Conservation (phyloP, 1,139 yeast genomes). For the Pichia sp. region DNA sequence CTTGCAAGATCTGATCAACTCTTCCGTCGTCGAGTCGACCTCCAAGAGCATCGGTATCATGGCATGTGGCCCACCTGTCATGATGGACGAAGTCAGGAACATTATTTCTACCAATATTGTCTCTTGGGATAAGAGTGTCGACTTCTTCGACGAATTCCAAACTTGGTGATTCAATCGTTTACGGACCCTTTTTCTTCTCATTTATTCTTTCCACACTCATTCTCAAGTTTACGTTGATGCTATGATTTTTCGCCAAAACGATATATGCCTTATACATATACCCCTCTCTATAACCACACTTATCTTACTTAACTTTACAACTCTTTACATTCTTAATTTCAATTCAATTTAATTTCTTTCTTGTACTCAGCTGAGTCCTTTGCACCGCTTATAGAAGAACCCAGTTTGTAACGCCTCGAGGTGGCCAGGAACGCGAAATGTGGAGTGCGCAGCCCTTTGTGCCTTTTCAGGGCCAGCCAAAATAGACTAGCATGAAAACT, state of each 20-base stretch:
- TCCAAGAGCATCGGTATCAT: conserved; percentile 38
- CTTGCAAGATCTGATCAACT: conserved; percentile 34
- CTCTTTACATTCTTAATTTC: not conserved
- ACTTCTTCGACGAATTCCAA: conserved; percentile 26
- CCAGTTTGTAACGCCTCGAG: too few relatives aligned
- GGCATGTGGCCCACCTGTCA: conserved; percentile 46
- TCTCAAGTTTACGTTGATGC: not conserved
- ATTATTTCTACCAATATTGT: conserved; percentile 13
- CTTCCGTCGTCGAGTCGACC: conserved; percentile 34
- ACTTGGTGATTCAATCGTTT: conserved; percentile 18
- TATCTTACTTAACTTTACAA: not conserved
- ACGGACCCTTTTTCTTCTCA: not conserved
- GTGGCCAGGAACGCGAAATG: too few relatives aligned
- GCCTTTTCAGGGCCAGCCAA: too few relatives aligned
- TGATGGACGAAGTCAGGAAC: conserved; percentile 37
- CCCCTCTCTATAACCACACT: not conserved
- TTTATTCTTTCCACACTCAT: conserved; percentile 2
- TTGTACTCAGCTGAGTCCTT: too few relatives aligned
- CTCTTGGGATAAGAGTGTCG: conserved; percentile 20
- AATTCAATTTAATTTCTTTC: not conserved
- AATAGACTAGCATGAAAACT: too few relatives aligned
- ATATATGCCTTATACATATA: not conserved
- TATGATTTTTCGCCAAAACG: not conserved
- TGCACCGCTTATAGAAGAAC: too few relatives aligned
- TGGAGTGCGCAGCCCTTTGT: too few relatives aligned